These are phyloP conservation scores for Stachybotrys chlorohalonatus DNA, from an alignment of 2,329 filamentous ascomycete species.

Conservation along the genomic window DNA sequence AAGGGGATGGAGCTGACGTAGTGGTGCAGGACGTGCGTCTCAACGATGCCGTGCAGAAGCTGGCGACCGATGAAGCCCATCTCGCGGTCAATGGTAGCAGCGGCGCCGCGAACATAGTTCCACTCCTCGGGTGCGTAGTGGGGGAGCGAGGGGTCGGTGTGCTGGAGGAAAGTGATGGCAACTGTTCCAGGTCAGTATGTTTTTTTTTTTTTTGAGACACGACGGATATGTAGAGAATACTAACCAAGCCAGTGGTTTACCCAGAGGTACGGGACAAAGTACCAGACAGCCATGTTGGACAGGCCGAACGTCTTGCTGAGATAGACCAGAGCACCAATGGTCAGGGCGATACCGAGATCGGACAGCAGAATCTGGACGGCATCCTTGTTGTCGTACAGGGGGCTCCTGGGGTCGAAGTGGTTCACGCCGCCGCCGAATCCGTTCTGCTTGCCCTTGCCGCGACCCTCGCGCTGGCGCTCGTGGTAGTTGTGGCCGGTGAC, in stretches of 20 bases:
- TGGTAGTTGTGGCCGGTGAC: slow-evolving; percentile 96
- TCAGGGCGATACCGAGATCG: slow-evolving; percentile 69
- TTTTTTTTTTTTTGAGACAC: not conserved
- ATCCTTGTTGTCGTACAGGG: slow-evolving; percentile 85
- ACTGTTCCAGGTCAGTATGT: slow-evolving; percentile 43
- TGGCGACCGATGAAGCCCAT: slow-evolving; percentile 91
- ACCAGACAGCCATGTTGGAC: slow-evolving; percentile 86
- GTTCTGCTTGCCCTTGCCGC: slow-evolving; percentile 86
- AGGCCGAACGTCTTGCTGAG: slow-evolving; percentile 74
- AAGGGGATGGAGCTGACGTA: slow-evolving; percentile 95
- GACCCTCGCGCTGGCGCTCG: slow-evolving; percentile 82
- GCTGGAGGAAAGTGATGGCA: slow-evolving; percentile 94
- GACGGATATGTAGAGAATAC: slow-evolving; percentile 23
- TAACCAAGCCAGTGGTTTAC: slow-evolving; percentile 98
- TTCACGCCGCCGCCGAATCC: slow-evolving; percentile 75
- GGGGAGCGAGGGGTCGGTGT: slow-evolving; percentile 88
- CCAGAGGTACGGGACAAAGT: slow-evolving; percentile 91
- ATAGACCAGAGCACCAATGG: slow-evolving; percentile 50
- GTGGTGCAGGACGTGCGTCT: slow-evolving; percentile 97
- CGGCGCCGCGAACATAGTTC: slow-evolving; percentile 90
- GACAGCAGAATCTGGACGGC: slow-evolving; percentile 79
- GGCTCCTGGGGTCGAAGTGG: slow-evolving; percentile 85
- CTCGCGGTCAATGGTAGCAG: slow-evolving; percentile 93
- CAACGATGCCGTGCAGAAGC: slow-evolving; percentile 90
- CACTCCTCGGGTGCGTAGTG: slow-evolving; percentile 83